Percentiles rank a stretch among this genome's conserved stretches.
Evolutionary conservation across 208 protist genomes (phyloP).

Genomic region (Crithidia acanthocephali): DNA sequence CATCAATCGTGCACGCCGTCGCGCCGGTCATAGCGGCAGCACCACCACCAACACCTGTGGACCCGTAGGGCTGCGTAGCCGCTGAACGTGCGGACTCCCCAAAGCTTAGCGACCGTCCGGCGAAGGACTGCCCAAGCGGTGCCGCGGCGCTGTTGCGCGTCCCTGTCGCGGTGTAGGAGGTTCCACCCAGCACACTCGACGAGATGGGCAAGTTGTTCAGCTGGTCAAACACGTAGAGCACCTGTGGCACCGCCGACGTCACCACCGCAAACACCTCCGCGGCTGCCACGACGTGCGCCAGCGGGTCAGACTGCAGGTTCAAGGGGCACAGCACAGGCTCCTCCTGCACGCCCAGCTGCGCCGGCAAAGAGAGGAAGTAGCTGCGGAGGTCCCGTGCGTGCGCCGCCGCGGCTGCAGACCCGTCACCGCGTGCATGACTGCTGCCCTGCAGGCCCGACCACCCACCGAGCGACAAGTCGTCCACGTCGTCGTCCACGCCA

Average conservation of each 20-base stretch:
- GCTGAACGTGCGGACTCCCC: not conserved
- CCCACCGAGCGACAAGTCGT: conserved; percentile 7
- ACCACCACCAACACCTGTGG: too few relatives aligned
- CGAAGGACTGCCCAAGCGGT: conserved; percentile 6
- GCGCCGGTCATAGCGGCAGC: not conserved
- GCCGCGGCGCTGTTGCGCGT: not conserved
- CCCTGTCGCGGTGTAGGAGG: conserved; percentile 1
- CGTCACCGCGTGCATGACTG: not conserved
- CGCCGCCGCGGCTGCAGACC: not conserved
- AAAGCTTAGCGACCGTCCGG: not conserved
- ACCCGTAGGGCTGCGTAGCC: too few relatives aligned
- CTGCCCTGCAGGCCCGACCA: not conserved
- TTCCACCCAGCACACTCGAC: conserved; percentile 26
- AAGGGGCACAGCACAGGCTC: conserved; percentile 43
- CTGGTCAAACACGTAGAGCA: conserved; percentile 57
- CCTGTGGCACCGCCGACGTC: conserved; percentile 38
- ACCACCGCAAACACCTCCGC: conserved; percentile 51
- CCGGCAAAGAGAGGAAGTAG: conserved; percentile 5
- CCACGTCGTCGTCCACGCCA: conserved; percentile 2
- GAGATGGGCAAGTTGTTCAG: conserved; percentile 48
- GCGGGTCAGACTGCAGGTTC: conserved; percentile 14
- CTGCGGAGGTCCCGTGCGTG: conserved; percentile 12
- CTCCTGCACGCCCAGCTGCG: conserved; percentile 25
- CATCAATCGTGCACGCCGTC: conserved; percentile 25
- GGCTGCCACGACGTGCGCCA: conserved; percentile 40